These are phyloP conservation scores for Prunus yedoensis DNA, from an alignment of 331 rosid genomes.

Conservation along the genomic window DNA sequence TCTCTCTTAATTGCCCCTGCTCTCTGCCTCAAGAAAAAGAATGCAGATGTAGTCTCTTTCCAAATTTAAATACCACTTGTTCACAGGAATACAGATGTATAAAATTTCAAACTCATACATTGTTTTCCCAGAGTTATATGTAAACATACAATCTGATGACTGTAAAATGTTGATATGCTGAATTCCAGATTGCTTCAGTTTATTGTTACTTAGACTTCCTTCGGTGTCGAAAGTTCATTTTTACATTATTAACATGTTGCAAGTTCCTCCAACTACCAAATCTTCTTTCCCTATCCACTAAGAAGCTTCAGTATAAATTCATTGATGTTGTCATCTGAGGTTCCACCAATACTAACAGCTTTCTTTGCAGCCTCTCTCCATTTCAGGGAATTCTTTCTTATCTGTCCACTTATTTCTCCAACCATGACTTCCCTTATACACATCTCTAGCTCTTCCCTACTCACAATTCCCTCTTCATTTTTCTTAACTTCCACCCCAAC, in stretches of 20 bases:
- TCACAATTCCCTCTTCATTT: conserved; percentile 30
- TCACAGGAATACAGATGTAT: neutral
- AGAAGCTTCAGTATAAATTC: conserved; percentile 20
- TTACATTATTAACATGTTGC: no score
- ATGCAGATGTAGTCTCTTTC: no score
- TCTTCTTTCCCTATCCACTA: neutral
- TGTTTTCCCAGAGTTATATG: neutral
- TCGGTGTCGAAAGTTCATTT: neutral
- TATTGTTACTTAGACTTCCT: neutral
- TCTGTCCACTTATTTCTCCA: conserved; percentile 32
- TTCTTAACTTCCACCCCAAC: conserved; percentile 31
- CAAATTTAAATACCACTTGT: neutral
- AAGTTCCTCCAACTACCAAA: no score
- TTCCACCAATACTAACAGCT: conserved; percentile 34
- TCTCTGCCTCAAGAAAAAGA: neutral
- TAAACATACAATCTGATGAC: neutral
- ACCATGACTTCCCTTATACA: conserved; percentile 33
- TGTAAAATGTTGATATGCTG: neutral
- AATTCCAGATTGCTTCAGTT: neutral
- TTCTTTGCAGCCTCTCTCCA: conserved; percentile 40
- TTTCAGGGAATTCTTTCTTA: conserved; percentile 23
- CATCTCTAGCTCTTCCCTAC: conserved; percentile 31
- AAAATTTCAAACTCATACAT: neutral
- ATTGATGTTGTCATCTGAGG: conserved; percentile 32
- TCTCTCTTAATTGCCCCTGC: neutral